Evolutionary conservation across 2,329 filamentous ascomycete species (phyloP).

Genomic region (Anisogramma anomala): DNA sequence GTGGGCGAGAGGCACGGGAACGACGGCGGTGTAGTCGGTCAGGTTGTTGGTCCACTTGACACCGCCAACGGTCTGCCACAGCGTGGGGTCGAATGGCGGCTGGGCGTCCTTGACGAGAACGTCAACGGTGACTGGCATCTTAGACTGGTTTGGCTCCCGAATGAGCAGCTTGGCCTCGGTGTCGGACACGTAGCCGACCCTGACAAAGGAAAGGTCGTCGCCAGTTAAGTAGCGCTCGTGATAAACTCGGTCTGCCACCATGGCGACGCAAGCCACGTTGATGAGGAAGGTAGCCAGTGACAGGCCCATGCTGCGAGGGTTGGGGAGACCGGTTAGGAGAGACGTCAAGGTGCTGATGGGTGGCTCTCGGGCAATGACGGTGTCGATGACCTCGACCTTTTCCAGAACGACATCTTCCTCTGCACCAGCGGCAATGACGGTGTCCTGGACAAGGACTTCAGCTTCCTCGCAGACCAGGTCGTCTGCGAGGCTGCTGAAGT

Average conservation of each 20-base stretch:
- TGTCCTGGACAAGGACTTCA: conserved; percentile 42
- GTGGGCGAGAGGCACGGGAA: conserved; percentile 53
- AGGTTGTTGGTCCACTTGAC: conserved; percentile 57
- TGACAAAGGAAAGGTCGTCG: conserved; percentile 70
- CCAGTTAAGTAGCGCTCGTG: conserved; percentile 60
- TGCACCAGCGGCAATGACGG: conserved; percentile 20
- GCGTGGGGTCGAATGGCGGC: conserved; percentile 40
- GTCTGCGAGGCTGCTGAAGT: conserved; percentile 44
- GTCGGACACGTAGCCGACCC: conserved; percentile 77
- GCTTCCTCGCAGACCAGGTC: conserved; percentile 50
- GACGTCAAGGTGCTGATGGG: conserved; percentile 48
- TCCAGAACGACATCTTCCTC: conserved; percentile 29
- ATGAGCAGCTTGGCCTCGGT: conserved; percentile 70
- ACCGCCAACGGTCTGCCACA: conserved; percentile 57
- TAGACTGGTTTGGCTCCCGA: conserved; percentile 65
- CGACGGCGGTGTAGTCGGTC: conserved; percentile 69
- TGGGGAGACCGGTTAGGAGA: conserved; percentile 66
- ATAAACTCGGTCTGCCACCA: conserved; percentile 69
- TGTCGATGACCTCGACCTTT: conserved; percentile 53
- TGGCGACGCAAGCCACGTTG: conserved; percentile 57
- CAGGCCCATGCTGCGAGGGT: conserved; percentile 52
- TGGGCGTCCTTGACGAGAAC: conserved; percentile 44
- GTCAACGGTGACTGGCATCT: conserved; percentile 65
- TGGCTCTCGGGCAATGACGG: conserved; percentile 46
- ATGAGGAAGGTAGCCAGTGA: conserved; percentile 59